Percentiles rank a stretch among this genome's conserved stretches.
These are phyloP conservation scores for Cryphonectria japonica DNA, from an alignment of 2,329 filamentous ascomycete genomes.

Conservation along the genomic window DNA sequence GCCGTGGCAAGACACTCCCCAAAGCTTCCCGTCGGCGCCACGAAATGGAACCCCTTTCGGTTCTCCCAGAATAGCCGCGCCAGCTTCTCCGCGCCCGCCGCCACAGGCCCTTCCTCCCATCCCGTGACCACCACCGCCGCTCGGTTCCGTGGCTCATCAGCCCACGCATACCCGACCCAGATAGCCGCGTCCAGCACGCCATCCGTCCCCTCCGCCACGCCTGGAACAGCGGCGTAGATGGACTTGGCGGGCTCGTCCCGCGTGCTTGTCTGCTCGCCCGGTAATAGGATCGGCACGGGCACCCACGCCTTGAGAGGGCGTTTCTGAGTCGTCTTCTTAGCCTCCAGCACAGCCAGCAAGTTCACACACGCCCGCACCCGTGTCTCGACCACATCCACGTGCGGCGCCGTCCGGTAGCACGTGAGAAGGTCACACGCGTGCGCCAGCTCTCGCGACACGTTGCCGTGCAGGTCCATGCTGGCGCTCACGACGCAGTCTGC, in stretches of 20 bases:
- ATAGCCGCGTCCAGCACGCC: conserved; percentile 55
- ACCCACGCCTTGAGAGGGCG: conserved; percentile 57
- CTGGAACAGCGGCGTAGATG: conserved; percentile 52
- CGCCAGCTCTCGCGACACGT: conserved; percentile 53
- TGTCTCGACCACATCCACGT: conserved; percentile 54
- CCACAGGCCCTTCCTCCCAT: conserved; percentile 47
- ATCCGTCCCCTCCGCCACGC: conserved; percentile 42
- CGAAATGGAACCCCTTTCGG: conserved; percentile 53
- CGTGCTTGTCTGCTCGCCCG: conserved; percentile 59
- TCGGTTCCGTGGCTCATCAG: conserved; percentile 56
- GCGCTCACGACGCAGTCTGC: conserved; percentile 52
- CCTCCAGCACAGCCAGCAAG: conserved; percentile 45
- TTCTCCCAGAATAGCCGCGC: conserved; percentile 53
- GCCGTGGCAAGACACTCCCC: conserved; percentile 51
- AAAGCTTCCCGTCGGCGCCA: conserved; percentile 53
- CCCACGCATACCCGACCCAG: conserved; percentile 62
- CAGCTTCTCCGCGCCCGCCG: conserved; percentile 47
- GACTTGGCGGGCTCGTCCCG: conserved; percentile 54
- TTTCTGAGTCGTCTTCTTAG: conserved; percentile 27
- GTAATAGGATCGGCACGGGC: conserved; percentile 54
- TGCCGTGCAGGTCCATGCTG: conserved; percentile 60
- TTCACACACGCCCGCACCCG: conserved; percentile 56
- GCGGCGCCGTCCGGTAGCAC: conserved; percentile 57
- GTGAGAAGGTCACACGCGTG: conserved; percentile 56
- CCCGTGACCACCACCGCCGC: conserved; percentile 56